Conservation (phyloP, 176 grass and related monocot species). For the Olyra latifolia region DNA sequence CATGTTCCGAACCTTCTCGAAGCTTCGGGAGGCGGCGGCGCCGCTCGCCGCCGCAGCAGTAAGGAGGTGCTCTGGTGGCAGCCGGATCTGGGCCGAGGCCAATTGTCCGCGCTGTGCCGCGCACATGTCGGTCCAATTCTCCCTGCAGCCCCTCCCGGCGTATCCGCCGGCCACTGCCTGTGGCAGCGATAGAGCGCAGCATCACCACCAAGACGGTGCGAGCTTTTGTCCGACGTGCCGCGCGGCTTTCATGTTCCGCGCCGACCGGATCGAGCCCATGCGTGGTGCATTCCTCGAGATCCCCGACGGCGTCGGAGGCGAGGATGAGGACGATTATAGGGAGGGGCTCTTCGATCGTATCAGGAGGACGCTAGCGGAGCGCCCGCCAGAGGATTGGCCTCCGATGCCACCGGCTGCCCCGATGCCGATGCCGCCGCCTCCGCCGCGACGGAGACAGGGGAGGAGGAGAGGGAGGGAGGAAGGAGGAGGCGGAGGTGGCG, state of each 20-base stretch:
- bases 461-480: slow-evolving; percentile 52
- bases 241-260: slow-evolving; percentile 60
- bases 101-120: slow-evolving; percentile 65
- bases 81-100: slow-evolving; percentile 61
- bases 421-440: slow-evolving; percentile 34
- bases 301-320: slow-evolving; percentile 27
- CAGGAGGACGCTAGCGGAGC: slow-evolving; percentile 46
- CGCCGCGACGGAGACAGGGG: slow-evolving; percentile 23
- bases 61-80: slow-evolving; percentile 32
- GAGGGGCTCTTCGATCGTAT: slow-evolving; percentile 39
- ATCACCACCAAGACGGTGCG: slow-evolving; percentile 38
- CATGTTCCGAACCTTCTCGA: slow-evolving; percentile 48
- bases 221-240: slow-evolving; percentile 60
- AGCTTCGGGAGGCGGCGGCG: slow-evolving; percentile 46
- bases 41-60: slow-evolving; percentile 30
- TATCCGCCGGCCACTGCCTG: background rate
- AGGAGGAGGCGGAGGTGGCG: slow-evolving; percentile 38
- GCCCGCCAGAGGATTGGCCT: slow-evolving; percentile 50
- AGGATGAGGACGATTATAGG: slow-evolving; percentile 14
- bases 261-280: slow-evolving; percentile 65
- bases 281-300: slow-evolving; percentile 77
- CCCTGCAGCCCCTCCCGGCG: slow-evolving; percentile 32
- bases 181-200: background rate
- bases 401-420: slow-evolving; percentile 40
- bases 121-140: slow-evolving; percentile 61